Base-by-base conservation (phyloP, 1,284 basidiomycete species). In the Schizophyllum commune region DNA sequence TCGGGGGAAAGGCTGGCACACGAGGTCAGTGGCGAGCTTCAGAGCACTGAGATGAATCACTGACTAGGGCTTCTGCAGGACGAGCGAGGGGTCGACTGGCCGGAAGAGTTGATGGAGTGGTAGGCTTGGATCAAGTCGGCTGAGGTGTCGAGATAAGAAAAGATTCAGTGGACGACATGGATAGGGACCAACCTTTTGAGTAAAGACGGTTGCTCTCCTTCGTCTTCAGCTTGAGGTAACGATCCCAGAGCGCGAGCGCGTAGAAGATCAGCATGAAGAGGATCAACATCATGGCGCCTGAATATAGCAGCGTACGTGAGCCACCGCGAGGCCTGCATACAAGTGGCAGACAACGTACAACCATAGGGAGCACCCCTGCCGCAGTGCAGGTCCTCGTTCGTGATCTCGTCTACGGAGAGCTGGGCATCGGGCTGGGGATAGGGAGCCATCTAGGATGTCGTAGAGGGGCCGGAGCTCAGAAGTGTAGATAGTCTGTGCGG, bases 201-300 rank as follows among this genome's bases (percentile, higher is more conserved):
- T 47, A 17, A 11, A 47, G 17, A 11, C 17, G 9, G 17, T 58
- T 32, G 47, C 22, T 32, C 33, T 58, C 58, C 7, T 53, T n/a
- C 53, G 55, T 19, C 52, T 47, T n/a, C 2, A 60, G 51, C 21
- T 55, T 27, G 7, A 60, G 52, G 13, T 13, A 60, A 5, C 58
- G 58, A 47, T 60, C 58, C 58, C 58, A 60, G 7, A 60, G 58
- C 9, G 58, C 58, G 20, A 60, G 52, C 9, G 58, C 58, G 54
- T 60, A 60, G 54, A 60, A 60, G 5, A 60, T n/a, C 2, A 60
- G 58, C 52, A 60, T 60, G 21, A 60, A 33, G 34, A 55, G 22
- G 9, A 60, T 27, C n/a, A 55, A n/a, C 7, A 55, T 15, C 27
- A 52, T 32, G 19, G 58, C 39, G 27, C 58, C 58, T 60, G 9